Percentiles rank a stretch among this genome's conserved stretches.
phyloP scores from a whole-genome alignment of 2,329 filamentous ascomycete genomes.

The Thelonectria rubi region DNA sequence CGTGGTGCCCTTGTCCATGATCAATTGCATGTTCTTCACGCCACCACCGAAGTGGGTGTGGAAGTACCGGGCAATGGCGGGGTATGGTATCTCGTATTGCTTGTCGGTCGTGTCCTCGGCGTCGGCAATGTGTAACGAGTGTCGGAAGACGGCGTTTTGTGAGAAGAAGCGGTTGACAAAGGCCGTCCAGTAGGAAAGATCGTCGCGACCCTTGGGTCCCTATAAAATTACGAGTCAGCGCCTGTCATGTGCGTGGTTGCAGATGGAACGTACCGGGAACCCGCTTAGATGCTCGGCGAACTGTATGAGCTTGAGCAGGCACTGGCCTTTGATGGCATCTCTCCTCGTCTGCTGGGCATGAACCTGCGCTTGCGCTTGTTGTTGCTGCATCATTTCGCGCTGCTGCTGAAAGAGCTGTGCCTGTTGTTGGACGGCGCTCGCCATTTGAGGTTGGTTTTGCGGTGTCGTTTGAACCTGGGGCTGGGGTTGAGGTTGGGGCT shows the following conservation, averaged over 20 bases:
- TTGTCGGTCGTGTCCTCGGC: conserved; percentile 72
- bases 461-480: conserved; percentile 47
- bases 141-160: conserved; percentile 76
- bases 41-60: conserved; percentile 89
- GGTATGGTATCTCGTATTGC: conserved; percentile 84
- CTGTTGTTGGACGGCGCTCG: conserved; percentile 39
- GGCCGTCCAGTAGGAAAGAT: conserved; percentile 78
- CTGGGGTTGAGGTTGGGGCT: conserved; percentile 48
- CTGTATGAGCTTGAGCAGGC: conserved; percentile 67
- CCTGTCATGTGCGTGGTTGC: not conserved
- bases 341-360: conserved; percentile 54
- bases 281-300: conserved; percentile 70
- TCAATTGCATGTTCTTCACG: conserved; percentile 84
- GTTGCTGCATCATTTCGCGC: conserved; percentile 52
- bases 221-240: conserved; percentile 41
- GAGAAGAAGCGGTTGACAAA: conserved; percentile 89
- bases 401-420: conserved; percentile 47
- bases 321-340: conserved; percentile 64
- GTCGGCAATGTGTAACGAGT: conserved; percentile 69
- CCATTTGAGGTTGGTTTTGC: conserved; percentile 36
- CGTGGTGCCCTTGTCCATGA: conserved; percentile 73
- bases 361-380: not conserved
- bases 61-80: conserved; percentile 88
- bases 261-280: conserved; percentile 57
- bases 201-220: conserved; percentile 69